These are phyloP conservation scores for Jamesozyma spencerorum DNA, from an alignment of 805 yeast species.

Conservation along the genomic window DNA sequence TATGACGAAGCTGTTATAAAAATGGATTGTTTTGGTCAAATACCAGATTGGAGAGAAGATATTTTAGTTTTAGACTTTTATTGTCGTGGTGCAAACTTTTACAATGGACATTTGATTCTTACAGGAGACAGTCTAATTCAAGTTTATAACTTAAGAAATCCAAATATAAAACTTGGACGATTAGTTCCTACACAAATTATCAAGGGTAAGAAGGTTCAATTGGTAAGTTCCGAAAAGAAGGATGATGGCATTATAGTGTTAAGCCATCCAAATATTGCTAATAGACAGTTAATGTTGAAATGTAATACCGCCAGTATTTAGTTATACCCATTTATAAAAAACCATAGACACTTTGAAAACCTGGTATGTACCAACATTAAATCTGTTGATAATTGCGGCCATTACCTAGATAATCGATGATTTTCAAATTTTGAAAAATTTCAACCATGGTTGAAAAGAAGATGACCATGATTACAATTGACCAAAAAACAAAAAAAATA, in stretches of 20 bases:
- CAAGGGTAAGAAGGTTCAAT: constrained; percentile 54
- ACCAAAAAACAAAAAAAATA: too few species aligned
- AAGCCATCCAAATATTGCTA: constrained; percentile 58
- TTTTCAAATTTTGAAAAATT: too few species aligned
- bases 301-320: constrained; percentile 6
- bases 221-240: constrained; percentile 32
- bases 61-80: constrained; percentile 36
- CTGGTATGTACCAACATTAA: too few species aligned
- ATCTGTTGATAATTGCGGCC: too few species aligned
- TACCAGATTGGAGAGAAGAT: constrained; percentile 34
- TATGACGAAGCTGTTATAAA: constrained; percentile 65
- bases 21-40: constrained; percentile 48
- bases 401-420: too few species aligned
- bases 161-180: constrained; percentile 18
- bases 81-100: constrained; percentile 34
- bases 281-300: constrained; percentile 45
- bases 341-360: too few species aligned
- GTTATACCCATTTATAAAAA: too few species aligned
- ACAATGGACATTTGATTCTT: constrained; percentile 41
- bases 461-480: too few species aligned
- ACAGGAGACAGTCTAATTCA: constrained; percentile 63
- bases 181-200: constrained; percentile 55
- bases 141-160: constrained; percentile 42
- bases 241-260: constrained; percentile 35
- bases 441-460: too few species aligned